These are phyloP conservation scores for Colletotrichum zoysiae DNA, from an alignment of 2,329 filamentous ascomycete genomes.

Conservation along the genomic window DNA sequence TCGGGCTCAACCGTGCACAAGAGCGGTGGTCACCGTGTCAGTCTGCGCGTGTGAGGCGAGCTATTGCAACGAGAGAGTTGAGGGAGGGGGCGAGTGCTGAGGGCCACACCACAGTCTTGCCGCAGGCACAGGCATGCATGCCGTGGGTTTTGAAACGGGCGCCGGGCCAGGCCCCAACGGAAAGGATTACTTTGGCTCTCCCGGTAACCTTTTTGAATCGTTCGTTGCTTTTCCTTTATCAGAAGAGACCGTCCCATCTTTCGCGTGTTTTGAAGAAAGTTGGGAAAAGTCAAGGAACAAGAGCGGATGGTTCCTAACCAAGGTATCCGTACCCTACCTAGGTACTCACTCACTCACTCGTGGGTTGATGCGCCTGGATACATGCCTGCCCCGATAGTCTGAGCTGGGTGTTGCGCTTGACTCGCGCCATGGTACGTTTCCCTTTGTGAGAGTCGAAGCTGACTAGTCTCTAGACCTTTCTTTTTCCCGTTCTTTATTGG, in stretches of 20 bases:
- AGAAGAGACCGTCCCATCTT: not conserved
- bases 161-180: not conserved
- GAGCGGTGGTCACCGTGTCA: constrained; percentile 16
- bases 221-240: not conserved
- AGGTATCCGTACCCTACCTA: no score
- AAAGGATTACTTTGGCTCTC: not conserved
- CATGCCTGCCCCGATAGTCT: not conserved
- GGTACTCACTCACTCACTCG: no score
- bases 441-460: constrained; percentile 15
- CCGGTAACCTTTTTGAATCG: constrained; percentile 5
- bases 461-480: constrained; percentile 26
- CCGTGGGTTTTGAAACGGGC: constrained; percentile 23
- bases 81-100: constrained; percentile 10
- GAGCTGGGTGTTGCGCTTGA: not conserved
- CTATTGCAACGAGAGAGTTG: constrained; percentile 18
- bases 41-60: not conserved
- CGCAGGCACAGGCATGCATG: constrained; percentile 22
- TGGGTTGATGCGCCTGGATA: not conserved
- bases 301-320: constrained; percentile 5
- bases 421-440: constrained; percentile 1
- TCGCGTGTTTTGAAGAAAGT: constrained; percentile 6
- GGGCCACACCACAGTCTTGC: constrained; percentile 14
- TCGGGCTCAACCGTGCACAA: constrained; percentile 10
- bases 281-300: not conserved
- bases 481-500: constrained; percentile 34